Conservation (phyloP, 331 rosid genomes). For the Dryas integrifolia region DNA sequence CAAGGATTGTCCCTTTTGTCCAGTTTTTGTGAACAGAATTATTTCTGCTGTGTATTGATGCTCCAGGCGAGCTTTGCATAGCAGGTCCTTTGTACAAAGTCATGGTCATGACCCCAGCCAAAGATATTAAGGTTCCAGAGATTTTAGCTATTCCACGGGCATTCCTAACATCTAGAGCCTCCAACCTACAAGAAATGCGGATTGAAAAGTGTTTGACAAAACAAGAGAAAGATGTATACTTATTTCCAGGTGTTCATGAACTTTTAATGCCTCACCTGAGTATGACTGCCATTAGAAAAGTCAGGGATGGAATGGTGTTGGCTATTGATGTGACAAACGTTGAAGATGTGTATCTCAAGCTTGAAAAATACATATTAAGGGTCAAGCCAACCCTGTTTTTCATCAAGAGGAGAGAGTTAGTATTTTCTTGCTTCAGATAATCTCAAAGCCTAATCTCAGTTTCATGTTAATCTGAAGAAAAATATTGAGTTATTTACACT, state of each 20-base stretch:
- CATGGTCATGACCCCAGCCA: constrained; percentile 19
- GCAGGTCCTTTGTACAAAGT: constrained; percentile 13
- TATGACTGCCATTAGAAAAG: constrained; percentile 8
- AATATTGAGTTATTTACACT: no score
- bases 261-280: neutral
- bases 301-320: constrained; percentile 12
- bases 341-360: constrained; percentile 28
- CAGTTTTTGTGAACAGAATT: constrained; percentile 1
- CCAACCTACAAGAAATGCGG: constrained; percentile 6
- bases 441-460: neutral
- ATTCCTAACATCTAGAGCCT: constrained; percentile 12
- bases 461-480: neutral
- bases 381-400: constrained; percentile 16
- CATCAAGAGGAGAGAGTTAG: constrained; percentile 12
- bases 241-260: neutral
- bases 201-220: neutral
- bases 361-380: constrained; percentile 19
- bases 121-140: constrained; percentile 10
- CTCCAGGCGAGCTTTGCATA: neutral
- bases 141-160: constrained; percentile 21
- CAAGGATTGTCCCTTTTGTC: constrained; percentile 15
- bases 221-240: neutral
- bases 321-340: constrained; percentile 21
- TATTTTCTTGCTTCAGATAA: constrained; percentile 1
- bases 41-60: neutral